Conservation (phyloP, 2,329 filamentous ascomycete genomes). For the Pseudogymnoascus sp. region DNA sequence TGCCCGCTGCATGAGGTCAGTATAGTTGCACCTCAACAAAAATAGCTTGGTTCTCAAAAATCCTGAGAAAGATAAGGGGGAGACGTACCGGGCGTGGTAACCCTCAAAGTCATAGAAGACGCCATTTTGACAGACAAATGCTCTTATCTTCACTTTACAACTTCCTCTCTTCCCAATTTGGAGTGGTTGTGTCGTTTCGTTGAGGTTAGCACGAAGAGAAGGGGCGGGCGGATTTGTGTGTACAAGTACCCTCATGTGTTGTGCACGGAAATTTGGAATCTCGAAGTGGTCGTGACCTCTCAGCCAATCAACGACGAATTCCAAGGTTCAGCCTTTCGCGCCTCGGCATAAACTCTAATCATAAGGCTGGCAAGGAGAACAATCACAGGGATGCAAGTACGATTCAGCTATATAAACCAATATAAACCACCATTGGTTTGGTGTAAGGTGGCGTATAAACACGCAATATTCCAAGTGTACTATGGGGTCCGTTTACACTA, state of each 20-base stretch:
- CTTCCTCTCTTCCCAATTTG: constrained; percentile 4
- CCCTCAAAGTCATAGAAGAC: constrained; percentile 7
- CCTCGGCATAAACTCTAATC: constrained; percentile 7
- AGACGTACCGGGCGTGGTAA: constrained; percentile 6
- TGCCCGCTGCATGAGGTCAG: constrained; percentile 20
- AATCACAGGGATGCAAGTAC: background rate
- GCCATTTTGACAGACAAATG: background rate
- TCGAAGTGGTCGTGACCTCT: background rate
- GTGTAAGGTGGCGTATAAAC: too few species aligned
- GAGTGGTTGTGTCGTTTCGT: background rate
- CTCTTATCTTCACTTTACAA: background rate
- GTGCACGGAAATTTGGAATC: constrained; percentile 1
- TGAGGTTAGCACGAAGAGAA: background rate
- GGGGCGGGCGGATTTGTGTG: background rate
- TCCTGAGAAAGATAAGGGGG: too few species aligned
- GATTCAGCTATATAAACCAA: background rate
- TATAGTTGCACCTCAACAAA: background rate
- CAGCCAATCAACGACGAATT: background rate
- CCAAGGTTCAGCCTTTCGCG: background rate
- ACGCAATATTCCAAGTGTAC: too few species aligned
- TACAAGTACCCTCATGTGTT: background rate
- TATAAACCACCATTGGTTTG: too few species aligned
- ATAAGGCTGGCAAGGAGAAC: background rate
- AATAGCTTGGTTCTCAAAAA: background rate
- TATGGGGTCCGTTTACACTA: too few species aligned